Conservation (phyloP, 2,329 filamentous ascomycete genomes). For the Penicillium sp. region DNA sequence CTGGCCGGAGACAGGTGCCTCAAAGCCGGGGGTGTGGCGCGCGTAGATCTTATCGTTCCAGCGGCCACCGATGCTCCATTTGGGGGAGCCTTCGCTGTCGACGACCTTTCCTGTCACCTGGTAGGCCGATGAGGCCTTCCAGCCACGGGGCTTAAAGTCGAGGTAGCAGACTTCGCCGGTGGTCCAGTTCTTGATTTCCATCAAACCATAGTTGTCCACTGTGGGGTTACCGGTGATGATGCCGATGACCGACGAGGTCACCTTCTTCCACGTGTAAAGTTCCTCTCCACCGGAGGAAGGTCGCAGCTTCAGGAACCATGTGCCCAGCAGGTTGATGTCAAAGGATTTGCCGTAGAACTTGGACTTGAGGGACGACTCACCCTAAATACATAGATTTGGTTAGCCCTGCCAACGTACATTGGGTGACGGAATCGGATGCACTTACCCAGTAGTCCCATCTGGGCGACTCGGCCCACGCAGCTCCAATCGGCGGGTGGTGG, state of each 20-base stretch:
- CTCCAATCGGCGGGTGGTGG: slow-evolving; percentile 92
- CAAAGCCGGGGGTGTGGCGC: slow-evolving; percentile 84
- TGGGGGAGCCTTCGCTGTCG: slow-evolving; percentile 73
- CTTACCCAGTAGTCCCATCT: slow-evolving; percentile 87
- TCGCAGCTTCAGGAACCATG: slow-evolving; percentile 88
- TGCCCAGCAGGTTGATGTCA: slow-evolving; percentile 92
- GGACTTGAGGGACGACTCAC: slow-evolving; percentile 89
- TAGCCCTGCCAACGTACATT: background rate
- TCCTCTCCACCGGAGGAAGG: slow-evolving; percentile 75
- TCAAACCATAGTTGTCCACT: slow-evolving; percentile 95
- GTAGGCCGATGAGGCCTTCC: slow-evolving; percentile 91
- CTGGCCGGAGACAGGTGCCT: slow-evolving; percentile 58
- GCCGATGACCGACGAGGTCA: slow-evolving; percentile 93
- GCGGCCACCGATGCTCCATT: slow-evolving; percentile 85
- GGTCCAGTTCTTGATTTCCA: slow-evolving; percentile 97
- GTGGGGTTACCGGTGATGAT: slow-evolving; percentile 96
- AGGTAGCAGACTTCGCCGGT: slow-evolving; percentile 87
- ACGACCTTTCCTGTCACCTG: slow-evolving; percentile 83
- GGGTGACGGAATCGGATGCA: background rate
- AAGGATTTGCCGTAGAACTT: slow-evolving; percentile 98
- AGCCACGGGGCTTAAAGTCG: slow-evolving; percentile 92
- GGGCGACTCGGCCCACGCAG: slow-evolving; percentile 85
- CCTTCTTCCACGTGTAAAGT: slow-evolving; percentile 98
- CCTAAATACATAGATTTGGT: slow-evolving; percentile 48
- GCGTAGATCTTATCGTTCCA: slow-evolving; percentile 99